Conservation (phyloP, 352 stramenopile genomes). For the Globisporangium cederbergense region DNA sequence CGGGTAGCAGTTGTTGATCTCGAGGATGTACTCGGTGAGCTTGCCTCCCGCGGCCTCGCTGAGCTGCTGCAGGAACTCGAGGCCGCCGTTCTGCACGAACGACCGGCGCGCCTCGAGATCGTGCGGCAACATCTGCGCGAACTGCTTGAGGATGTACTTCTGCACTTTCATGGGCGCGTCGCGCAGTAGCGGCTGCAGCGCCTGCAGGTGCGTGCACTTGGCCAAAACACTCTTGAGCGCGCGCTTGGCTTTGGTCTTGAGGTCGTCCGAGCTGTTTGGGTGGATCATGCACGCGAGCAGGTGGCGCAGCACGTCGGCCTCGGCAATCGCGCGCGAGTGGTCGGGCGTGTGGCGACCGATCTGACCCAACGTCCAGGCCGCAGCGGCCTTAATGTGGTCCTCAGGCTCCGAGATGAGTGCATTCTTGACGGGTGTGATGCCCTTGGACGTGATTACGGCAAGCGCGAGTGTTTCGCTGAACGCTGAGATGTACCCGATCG, state of each 20-base stretch:
- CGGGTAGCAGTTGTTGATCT: conserved; percentile 96
- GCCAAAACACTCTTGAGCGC: conserved; percentile 92
- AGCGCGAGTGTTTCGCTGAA: conserved; percentile 94
- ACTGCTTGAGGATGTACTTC: conserved; percentile 96
- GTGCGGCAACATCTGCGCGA: conserved; percentile 92
- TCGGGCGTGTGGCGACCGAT: conserved; percentile 93
- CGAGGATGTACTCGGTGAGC: conserved; percentile 92
- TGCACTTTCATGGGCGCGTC: conserved; percentile 93
- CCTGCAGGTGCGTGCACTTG: conserved; percentile 94
- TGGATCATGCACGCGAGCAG: conserved; percentile 93
- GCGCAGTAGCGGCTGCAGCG: conserved; percentile 90
- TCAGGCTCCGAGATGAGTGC: conserved; percentile 91
- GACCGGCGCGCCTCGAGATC: conserved; percentile 90
- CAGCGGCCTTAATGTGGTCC: conserved; percentile 95
- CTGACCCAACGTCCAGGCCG: conserved; percentile 94
- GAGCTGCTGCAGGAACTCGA: conserved; percentile 93
- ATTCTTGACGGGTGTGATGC: conserved; percentile 91
- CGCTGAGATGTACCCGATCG: conserved; percentile 93
- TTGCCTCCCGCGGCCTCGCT: conserved; percentile 91
- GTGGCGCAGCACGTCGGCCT: conserved; percentile 91
- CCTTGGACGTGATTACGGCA: conserved; percentile 93
- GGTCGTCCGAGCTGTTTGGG: conserved; percentile 89
- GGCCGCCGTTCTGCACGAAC: conserved; percentile 92
- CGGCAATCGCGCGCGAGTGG: conserved; percentile 89
- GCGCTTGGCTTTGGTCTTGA: conserved; percentile 93